phyloP scores from a whole-genome alignment of 1,284 basidiomycete genomes.

The Porodaedalea pini region DNA sequence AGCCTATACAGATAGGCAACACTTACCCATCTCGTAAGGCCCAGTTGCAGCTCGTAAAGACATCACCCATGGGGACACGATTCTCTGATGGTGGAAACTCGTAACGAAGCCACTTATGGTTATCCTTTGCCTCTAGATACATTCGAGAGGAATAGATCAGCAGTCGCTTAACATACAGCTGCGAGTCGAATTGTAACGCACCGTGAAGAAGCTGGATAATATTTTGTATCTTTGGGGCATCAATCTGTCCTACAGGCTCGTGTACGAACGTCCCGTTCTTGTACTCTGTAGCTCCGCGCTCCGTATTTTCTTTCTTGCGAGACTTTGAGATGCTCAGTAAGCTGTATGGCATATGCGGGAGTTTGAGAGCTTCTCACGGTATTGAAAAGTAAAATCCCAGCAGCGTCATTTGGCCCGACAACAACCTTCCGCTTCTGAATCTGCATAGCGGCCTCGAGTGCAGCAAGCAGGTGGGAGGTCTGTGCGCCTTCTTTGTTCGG shows the following conservation, averaged over 20 bases:
- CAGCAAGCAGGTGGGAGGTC: conserved; percentile 63
- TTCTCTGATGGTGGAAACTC: conserved; percentile 59
- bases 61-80: conserved; percentile 72
- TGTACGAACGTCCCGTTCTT: conserved; percentile 75
- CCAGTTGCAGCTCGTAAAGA: conserved; percentile 85
- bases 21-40: conserved; percentile 80
- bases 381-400: conserved; percentile 90
- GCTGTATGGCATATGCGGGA: background rate
- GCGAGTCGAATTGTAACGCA: conserved; percentile 28
- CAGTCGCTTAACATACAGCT: background rate
- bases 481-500: conserved; percentile 54
- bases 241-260: conserved; percentile 74
- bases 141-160: background rate
- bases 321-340: conserved; percentile 24
- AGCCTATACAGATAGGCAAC: background rate
- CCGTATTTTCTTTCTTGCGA: conserved; percentile 44
- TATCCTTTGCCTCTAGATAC: conserved; percentile 51
- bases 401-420: conserved; percentile 80
- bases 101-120: conserved; percentile 50
- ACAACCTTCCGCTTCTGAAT: conserved; percentile 89
- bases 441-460: conserved; percentile 79
- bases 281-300: conserved; percentile 59
- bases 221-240: conserved; percentile 76
- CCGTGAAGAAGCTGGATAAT: conserved; percentile 69
- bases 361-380: conserved; percentile 55